Conservation (phyloP, 345 rosid genomes). For the Salix caprea region DNA sequence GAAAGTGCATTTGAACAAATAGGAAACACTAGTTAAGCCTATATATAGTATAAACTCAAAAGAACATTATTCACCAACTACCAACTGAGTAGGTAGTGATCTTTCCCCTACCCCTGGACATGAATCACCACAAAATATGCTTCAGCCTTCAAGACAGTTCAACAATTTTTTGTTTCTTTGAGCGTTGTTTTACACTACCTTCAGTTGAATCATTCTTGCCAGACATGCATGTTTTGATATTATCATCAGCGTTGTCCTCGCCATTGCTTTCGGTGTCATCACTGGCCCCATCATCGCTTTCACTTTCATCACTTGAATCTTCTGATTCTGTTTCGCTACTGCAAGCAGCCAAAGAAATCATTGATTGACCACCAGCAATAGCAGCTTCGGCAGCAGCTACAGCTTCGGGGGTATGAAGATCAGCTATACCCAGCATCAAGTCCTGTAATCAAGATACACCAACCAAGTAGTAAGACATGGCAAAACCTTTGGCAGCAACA, state of each 20-base stretch:
- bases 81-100: too few species aligned
- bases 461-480: neutral
- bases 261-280: neutral
- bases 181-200: too few species aligned
- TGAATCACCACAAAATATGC: too few species aligned
- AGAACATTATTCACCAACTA: too few species aligned
- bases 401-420: constrained; percentile 87
- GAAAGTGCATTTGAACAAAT: too few species aligned
- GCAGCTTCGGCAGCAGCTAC: constrained; percentile 80
- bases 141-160: too few species aligned
- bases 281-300: neutral
- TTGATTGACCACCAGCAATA: constrained; percentile 38
- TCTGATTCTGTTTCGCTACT: constrained; percentile 17
- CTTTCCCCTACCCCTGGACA: too few species aligned
- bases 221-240: neutral
- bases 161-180: too few species aligned
- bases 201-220: too few species aligned
- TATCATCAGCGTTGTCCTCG: neutral
- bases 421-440: constrained; percentile 84
- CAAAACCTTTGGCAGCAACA: neutral
- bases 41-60: too few species aligned
- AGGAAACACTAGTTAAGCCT: too few species aligned
- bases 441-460: constrained; percentile 38
- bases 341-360: constrained; percentile 17
- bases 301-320: neutral